phyloP scores from a whole-genome alignment of 2,329 filamentous ascomycete genomes.

The Cercospora brassicicola region DNA sequence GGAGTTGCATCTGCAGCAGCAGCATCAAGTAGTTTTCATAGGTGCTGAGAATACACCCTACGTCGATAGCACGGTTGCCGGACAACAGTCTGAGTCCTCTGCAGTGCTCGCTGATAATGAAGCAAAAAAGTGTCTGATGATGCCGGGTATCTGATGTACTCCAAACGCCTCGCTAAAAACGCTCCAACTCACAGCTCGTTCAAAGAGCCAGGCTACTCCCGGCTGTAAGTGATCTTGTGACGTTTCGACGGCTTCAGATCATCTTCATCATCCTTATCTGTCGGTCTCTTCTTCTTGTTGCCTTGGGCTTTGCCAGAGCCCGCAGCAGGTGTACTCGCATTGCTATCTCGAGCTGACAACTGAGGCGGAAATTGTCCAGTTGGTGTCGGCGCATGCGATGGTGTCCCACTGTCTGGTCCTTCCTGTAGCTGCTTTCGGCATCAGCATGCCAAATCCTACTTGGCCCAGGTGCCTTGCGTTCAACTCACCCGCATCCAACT shows the following conservation, averaged over 20 bases:
- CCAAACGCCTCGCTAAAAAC: constrained; percentile 25
- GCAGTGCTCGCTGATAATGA: neutral
- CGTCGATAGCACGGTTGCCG: neutral
- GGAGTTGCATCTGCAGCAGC: neutral
- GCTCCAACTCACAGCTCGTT: constrained; percentile 5
- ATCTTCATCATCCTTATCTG: constrained; percentile 49
- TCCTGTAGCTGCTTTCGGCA: constrained; percentile 32
- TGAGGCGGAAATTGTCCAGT: constrained; percentile 48
- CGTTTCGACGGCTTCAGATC: constrained; percentile 49
- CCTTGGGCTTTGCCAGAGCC: constrained; percentile 40
- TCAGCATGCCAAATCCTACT: constrained; percentile 6
- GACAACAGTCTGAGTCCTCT: neutral
- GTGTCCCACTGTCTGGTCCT: constrained; percentile 40
- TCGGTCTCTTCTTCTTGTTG: constrained; percentile 51
- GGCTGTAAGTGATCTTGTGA: constrained; percentile 53
- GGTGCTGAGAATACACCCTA: neutral
- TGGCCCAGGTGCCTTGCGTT: neutral
- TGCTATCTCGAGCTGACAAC: constrained; percentile 44
- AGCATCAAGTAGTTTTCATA: neutral
- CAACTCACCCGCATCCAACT: constrained; percentile 39
- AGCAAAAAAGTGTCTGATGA: neutral
- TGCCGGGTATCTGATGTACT: neutral
- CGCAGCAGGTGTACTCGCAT: constrained; percentile 44
- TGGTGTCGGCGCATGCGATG: constrained; percentile 52
- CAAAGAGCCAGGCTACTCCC: constrained; percentile 40